A percentile compares a stretch with the other conserved stretches of the same genome.
These are phyloP conservation scores for Kwoniella sp. DNA, from an alignment of 768 basidiomycete genomes.

Conservation along the genomic window DNA sequence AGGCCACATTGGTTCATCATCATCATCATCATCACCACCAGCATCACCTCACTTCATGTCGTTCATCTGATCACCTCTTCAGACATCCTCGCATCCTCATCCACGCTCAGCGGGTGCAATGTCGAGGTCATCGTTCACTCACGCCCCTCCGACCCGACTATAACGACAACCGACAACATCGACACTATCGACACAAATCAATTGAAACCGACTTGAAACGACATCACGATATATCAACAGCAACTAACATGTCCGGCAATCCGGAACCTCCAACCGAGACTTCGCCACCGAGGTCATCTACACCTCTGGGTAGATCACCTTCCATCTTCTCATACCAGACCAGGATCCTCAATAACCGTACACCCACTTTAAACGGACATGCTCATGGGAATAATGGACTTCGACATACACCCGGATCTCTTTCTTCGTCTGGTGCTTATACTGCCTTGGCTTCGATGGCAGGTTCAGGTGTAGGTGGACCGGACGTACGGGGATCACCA, in stretches of 20 bases:
- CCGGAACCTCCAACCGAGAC: constrained; percentile 19
- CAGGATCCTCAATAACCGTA: constrained; percentile 35
- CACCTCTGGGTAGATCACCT: constrained; percentile 31
- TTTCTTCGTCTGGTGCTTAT: constrained; percentile 23
- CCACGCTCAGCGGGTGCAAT: neutral
- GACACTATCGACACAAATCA: constrained; percentile 6
- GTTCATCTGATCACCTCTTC: neutral
- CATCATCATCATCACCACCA: constrained; percentile 13
- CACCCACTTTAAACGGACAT: constrained; percentile 21
- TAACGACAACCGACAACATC: constrained; percentile 9
- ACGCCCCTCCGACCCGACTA: neutral
- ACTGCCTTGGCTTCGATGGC: constrained; percentile 29
- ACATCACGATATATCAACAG: neutral
- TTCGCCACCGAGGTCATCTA: constrained; percentile 44
- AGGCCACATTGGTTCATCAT: neutral
- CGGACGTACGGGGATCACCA: constrained; percentile 28
- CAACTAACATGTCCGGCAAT: constrained; percentile 13
- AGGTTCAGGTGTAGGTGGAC: neutral
- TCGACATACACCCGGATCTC: constrained; percentile 17
- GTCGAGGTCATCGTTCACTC: neutral
- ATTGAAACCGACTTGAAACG: constrained; percentile 5
- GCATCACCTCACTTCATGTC: constrained; percentile 23
- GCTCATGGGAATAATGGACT: constrained; percentile 2
- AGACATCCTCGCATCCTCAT: neutral
- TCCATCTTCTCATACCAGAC: constrained; percentile 50